phyloP scores from a whole-genome alignment of 2,329 filamentous ascomycete species.

The Monosporascus sp. region DNA sequence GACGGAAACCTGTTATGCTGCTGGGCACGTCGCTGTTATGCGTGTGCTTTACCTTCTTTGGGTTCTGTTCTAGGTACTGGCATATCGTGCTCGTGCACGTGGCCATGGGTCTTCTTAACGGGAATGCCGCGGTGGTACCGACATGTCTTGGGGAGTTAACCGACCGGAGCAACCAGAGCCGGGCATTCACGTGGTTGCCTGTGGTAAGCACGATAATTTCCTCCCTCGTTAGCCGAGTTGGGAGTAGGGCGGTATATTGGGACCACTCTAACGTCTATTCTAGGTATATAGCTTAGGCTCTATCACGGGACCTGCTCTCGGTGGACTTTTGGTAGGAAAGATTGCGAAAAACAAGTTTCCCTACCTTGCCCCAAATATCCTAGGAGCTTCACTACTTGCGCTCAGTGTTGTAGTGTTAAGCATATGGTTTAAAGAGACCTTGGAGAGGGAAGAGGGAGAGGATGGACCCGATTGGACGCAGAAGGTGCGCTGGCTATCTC shows the following conservation, averaged over 20 bases:
- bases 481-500: constrained; percentile 26
- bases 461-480: constrained; percentile 25
- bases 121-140: constrained; percentile 89
- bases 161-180: constrained; percentile 88
- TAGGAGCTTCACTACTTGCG: constrained; percentile 66
- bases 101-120: constrained; percentile 88
- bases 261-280: too few species aligned
- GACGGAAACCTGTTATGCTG: constrained; percentile 76
- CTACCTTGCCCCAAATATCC: constrained; percentile 78
- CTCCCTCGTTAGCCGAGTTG: too few species aligned
- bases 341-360: constrained; percentile 61
- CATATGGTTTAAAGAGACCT: constrained; percentile 83
- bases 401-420: constrained; percentile 67
- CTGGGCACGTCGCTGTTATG: constrained; percentile 79
- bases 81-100: constrained; percentile 83
- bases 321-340: constrained; percentile 71
- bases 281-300: constrained; percentile 82
- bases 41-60: constrained; percentile 77
- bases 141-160: constrained; percentile 94
- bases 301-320: constrained; percentile 88
- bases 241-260: too few species aligned
- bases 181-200: constrained; percentile 88
- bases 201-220: constrained; percentile 39
- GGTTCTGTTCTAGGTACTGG: constrained; percentile 76
- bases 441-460: constrained; percentile 49